Evolutionary conservation across 495 filamentous ascomycete species (phyloP), one percentile per base, ranked within the genome.

Genomic region (Amorphotheca resinae): DNA sequence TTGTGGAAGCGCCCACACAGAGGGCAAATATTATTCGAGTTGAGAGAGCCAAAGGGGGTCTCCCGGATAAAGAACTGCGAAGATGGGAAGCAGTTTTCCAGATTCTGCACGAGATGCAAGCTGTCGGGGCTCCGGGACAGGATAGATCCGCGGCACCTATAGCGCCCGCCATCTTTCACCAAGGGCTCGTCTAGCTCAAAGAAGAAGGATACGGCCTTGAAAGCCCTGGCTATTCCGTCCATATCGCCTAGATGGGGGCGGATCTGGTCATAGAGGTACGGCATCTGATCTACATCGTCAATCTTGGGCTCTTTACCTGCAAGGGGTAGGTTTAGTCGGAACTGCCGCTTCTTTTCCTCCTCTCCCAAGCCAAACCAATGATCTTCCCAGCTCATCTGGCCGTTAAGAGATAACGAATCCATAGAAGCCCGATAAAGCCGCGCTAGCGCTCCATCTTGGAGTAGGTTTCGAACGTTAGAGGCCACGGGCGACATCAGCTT

Each of bases 131-230:
- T 50, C 15, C 42, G 48, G 23, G 42, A 51, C 7, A 51, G 49
- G 22, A 51, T 43, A 12, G 43, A 51, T 15, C 49, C 38, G 33
- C 34, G 22, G 22, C 38, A 51, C 14, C 12, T 36, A 21, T 47
- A 51, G 14, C 17, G 31, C 6, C 32, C 31, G 11, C 36, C 33
- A 9, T 47, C 22, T 16, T 8, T 14, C n/a, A 21, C 30, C 33
- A 40, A 25, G 22, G 44, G 49, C 26, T 15, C 38, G 33, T 47
- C 20, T 11, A 51, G 49, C 38, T 51, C 49, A 40, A 51, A 51
- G 37, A 50, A 50, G 36, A 50, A 50, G 21, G 36, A 26, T 38
- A 45, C 42, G 9, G 42, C 48, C 16, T 51, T 51, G 15, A 51
- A 42, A 25, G 49, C 49, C 22, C 44, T 23, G 22, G 49, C 38